phyloP scores from a whole-genome alignment of 2,329 filamentous ascomycete genomes.

The Microcyclospora pomicola region DNA sequence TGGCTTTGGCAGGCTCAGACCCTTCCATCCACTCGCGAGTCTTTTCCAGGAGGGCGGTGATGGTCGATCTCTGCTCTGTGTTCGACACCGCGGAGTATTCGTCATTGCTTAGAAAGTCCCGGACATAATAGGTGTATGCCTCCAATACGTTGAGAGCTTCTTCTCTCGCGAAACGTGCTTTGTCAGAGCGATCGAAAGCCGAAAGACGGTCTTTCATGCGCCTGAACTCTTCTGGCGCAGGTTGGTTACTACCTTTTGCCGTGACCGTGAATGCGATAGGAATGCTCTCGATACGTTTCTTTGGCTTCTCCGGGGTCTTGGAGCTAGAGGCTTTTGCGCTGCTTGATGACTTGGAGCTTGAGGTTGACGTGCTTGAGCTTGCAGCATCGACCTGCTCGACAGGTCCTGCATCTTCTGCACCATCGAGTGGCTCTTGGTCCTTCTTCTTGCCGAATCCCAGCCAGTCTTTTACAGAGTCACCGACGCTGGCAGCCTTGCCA shows the following conservation, averaged over 20 bases:
- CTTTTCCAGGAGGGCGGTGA: constrained; percentile 54
- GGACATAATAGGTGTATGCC: constrained; percentile 75
- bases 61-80: constrained; percentile 47
- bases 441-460: constrained; percentile 91
- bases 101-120: constrained; percentile 67
- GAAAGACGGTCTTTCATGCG: constrained; percentile 53
- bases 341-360: constrained; percentile 25
- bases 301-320: constrained; percentile 28
- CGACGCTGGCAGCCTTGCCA: constrained; percentile 63
- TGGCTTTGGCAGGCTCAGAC: constrained; percentile 58
- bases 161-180: constrained; percentile 60
- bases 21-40: constrained; percentile 85
- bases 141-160: constrained; percentile 90
- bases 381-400: constrained; percentile 28
- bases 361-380: constrained; percentile 19
- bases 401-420: constrained; percentile 30
- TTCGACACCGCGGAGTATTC: constrained; percentile 61
- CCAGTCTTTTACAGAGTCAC: constrained; percentile 89
- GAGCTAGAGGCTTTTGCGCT: constrained; percentile 34
- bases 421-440: constrained; percentile 58
- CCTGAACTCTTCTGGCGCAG: constrained; percentile 46
- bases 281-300: constrained; percentile 39
- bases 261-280: constrained; percentile 34
- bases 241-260: constrained; percentile 37
- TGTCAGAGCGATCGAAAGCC: constrained; percentile 77